phyloP scores from a whole-genome alignment of 1,284 basidiomycete genomes.

The Malassezia slooffiae region DNA sequence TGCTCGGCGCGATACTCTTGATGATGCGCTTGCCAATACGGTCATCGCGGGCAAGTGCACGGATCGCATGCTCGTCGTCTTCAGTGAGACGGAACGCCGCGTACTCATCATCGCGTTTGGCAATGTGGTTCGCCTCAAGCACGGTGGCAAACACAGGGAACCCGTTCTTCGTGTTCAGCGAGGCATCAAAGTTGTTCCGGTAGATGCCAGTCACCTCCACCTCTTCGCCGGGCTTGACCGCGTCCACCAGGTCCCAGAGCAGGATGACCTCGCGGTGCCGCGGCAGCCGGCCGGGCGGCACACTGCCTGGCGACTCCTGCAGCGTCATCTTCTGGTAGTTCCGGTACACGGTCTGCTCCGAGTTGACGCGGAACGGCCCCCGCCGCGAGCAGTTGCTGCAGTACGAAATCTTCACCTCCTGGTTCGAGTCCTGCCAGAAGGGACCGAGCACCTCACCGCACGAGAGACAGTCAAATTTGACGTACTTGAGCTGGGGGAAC shows the following conservation, averaged over 20 bases:
- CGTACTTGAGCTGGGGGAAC: slow-evolving; percentile 97
- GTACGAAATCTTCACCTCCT: slow-evolving; percentile 73
- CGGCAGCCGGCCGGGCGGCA: slow-evolving; percentile 89
- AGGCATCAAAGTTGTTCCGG: slow-evolving; percentile 96
- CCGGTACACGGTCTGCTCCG: slow-evolving; percentile 95
- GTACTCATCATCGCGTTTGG: slow-evolving; percentile 87
- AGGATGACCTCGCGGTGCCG: slow-evolving; percentile 92
- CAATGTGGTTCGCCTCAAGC: slow-evolving; percentile 76
- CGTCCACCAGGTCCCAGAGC: slow-evolving; percentile 95
- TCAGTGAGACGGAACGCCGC: slow-evolving; percentile 91
- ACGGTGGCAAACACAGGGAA: slow-evolving; percentile 98
- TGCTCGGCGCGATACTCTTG: slow-evolving; percentile 95
- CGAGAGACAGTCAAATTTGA: slow-evolving; percentile 82
- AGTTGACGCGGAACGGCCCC: slow-evolving; percentile 92
- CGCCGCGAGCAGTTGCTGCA: slow-evolving; percentile 86
- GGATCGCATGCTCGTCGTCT: slow-evolving; percentile 88
- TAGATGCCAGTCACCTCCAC: slow-evolving; percentile 87
- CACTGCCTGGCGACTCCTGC: slow-evolving; percentile 95
- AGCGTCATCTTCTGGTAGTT: slow-evolving; percentile 99
- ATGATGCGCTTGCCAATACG: slow-evolving; percentile 91
- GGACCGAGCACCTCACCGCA: slow-evolving; percentile 86
- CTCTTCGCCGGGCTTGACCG: slow-evolving; percentile 95
- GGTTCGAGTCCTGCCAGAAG: slow-evolving; percentile 91
- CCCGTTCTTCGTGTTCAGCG: slow-evolving; percentile 94
- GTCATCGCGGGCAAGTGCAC: slow-evolving; percentile 72